Evolutionary conservation across 2,329 filamentous ascomycete species (phyloP), one percentile per base, ranked within the genome.

Genomic region (Penicillium sp.): DNA sequence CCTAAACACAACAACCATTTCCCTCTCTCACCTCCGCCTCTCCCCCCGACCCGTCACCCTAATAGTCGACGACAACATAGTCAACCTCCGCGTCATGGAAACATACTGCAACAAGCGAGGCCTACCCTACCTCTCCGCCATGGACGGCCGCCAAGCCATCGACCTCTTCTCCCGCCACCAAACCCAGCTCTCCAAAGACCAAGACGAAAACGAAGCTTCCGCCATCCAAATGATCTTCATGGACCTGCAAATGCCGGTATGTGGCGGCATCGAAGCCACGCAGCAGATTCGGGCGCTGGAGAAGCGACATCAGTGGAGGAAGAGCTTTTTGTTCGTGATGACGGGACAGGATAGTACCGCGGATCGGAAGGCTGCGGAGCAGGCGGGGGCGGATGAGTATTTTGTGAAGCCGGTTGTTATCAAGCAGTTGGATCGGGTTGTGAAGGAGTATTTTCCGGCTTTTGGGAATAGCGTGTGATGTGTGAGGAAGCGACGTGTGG

Each of bases 1-100:
- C 2, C 5, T 31, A 3, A 43, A 45, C 6, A 34, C 20, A 35
- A 34, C 38, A 11, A 17, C 15, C 22, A 14, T 5, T 20, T 10
- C 14, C 12, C 25, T 14, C 28, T n/a, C 51, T 7, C 35, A 3
- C 14, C 49, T n/a, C 17, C 11, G 20, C 35, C 28, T 31, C 7
- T 17, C 51, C 14, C 22, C 43, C 15, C 37, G 25, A 5, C 59
- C 62, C 10, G 28, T 52, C 15, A 42, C 54, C 1, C 31, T 64
- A 3, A 51, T 64, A 5, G 59, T 64, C 3, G 67, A 69, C 45
- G 67, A 69, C 39, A 69, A 69, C 41, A 31, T 50, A 7, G 49
- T 69, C 53, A 69, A 68, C 49, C 55, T 68, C 15, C 62, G 57
- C 11, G 55, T 69, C 14, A 56, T 69, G 57, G 59, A 66, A 35